Conservation (phyloP, 495 filamentous ascomycete genomes). For the Aspergillus sclerotiicarbonarius region DNA sequence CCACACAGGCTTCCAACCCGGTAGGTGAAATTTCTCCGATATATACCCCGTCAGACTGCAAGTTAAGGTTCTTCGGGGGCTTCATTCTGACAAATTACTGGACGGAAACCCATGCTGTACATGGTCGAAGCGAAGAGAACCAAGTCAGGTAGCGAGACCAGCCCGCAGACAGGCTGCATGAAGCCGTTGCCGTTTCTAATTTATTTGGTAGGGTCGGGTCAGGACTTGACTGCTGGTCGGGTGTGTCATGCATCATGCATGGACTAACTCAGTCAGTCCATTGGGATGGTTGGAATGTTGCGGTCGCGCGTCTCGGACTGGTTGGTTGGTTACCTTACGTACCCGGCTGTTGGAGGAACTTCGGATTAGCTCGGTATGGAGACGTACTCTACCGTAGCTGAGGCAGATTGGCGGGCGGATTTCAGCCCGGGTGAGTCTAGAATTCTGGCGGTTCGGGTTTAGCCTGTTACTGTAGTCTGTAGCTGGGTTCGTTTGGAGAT, state of each 20-base stretch:
- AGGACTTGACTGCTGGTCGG: neutral
- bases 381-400: neutral
- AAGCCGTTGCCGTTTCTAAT: slow-evolving; percentile 13
- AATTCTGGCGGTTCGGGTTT: neutral
- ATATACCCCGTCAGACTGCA: slow-evolving; percentile 4
- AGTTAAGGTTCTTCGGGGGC: slow-evolving; percentile 4
- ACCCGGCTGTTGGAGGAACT: too few relatives aligned
- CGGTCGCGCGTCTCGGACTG: neutral
- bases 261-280: slow-evolving; percentile 3
- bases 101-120: neutral
- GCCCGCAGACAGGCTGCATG: slow-evolving; percentile 18
- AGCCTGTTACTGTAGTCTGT: neutral
- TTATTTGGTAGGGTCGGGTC: slow-evolving; percentile 11
- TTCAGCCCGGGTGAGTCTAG: neutral
- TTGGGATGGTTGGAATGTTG: neutral
- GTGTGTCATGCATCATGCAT: slow-evolving; percentile 21
- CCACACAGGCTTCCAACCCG: slow-evolving; percentile 1
- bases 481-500: neutral
- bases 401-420: too few relatives aligned
- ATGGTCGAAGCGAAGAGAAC: too few relatives aligned
- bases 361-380: too few relatives aligned
- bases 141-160: neutral
- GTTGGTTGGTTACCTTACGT: neutral
- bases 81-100: slow-evolving; percentile 4
- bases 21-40: slow-evolving; percentile 9